Evolutionary conservation across 2,329 filamentous ascomycete genomes (phyloP), one percentile per base, ranked within the genome.

Genomic region (Lanzia echinophila): DNA sequence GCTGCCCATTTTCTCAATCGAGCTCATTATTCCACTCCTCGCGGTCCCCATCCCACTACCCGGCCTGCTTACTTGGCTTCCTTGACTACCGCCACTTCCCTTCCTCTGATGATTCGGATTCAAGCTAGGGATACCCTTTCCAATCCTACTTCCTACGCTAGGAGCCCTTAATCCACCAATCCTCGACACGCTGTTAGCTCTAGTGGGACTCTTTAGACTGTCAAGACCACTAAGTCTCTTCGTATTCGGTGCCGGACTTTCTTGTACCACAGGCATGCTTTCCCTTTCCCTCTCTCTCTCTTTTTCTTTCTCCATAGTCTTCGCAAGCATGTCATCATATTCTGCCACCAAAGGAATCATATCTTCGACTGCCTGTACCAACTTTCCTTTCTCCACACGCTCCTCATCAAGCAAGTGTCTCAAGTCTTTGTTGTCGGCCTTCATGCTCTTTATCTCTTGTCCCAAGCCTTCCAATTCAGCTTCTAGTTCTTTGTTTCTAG

Each of bases 1-100:
- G 12, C 77, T 84, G 10, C 89, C 89, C 90, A 95, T 95, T 71
- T 85, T 83, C 75, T 95, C 89, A 68, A 95, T 94, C 17, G 87
- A 90, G 63, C 79, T 87, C 84, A 95, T 85, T 65, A 94, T 86
- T 54, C 86, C 83, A 65, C 86, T 88, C 63, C 88, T 70, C 58
- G 69, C 65, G 8, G 39, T 7, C 13, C 72, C 72, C 57, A 72
- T 19, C 19, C 66, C 67, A 57, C 64, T 68, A 3, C 60, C 62
- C 1, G 64, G 64, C 50, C 64, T 58, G 22, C 38, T 56, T 1
- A 58, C 59, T n/a, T 59, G 60, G 22, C 38, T 56, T 1, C 58
- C 59, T n/a, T 59, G 60, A 43, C 58, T 54, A 46, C 58, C 64
- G 2, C 73, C 74, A 58, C 74, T 77, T 56, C 75, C 56, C 31